A percentile compares a stretch with the other conserved stretches of the same genome.
phyloP scores from a whole-genome alignment of 805 yeast species.

The Spathaspora sp. region DNA sequence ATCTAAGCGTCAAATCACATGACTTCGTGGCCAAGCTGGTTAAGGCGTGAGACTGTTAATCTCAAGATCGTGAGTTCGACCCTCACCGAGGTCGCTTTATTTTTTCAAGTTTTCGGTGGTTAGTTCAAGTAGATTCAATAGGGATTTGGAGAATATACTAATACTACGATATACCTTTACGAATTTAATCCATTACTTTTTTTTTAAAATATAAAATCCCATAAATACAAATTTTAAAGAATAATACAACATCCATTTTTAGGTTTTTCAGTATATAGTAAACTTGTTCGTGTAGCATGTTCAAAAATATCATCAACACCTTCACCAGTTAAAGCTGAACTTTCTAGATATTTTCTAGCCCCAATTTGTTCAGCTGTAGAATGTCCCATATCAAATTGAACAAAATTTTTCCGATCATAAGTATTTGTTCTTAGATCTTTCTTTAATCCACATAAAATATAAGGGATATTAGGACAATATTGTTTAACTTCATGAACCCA shows the following conservation, averaged over 20 bases:
- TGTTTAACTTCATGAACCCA: conserved; percentile 93
- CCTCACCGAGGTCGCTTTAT: conserved; percentile 18
- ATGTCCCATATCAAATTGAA: conserved; percentile 79
- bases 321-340: conserved; percentile 87
- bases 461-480: conserved; percentile 92
- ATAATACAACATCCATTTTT: conserved; percentile 32
- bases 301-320: conserved; percentile 93
- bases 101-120: conserved; percentile 7
- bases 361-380: conserved; percentile 86
- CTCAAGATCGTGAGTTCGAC: conserved; percentile 22
- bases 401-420: conserved; percentile 71
- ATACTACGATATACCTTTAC: too few relatives aligned
- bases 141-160: too few relatives aligned
- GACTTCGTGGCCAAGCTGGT: conserved; percentile 24
- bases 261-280: conserved; percentile 55
- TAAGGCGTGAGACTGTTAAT: conserved; percentile 21
- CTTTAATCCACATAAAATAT: conserved; percentile 89
- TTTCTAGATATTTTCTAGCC: conserved; percentile 81
- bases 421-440: conserved; percentile 83
- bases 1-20: neutral
- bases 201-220: neutral
- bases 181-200: too few relatives aligned
- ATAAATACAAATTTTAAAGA: conserved; percentile 11
- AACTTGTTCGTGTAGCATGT: conserved; percentile 88
- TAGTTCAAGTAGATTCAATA: too few relatives aligned